Conservation (phyloP, 192 early-diverging fungal species). For the Backusella liffmaniae region DNA sequence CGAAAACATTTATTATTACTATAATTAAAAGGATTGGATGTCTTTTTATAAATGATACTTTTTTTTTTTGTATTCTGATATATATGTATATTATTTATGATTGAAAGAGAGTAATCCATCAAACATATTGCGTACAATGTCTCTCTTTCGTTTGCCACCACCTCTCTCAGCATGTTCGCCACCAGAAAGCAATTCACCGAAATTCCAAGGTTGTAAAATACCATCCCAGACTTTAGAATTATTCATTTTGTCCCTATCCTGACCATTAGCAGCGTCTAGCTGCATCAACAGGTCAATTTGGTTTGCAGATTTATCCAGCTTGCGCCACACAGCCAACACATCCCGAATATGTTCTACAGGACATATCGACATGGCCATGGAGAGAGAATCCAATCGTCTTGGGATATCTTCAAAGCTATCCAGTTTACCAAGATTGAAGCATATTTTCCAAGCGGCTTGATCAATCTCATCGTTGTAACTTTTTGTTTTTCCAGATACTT, state of each 20-base stretch:
- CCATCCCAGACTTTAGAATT: constrained; percentile 12
- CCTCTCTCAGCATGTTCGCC: constrained; percentile 6
- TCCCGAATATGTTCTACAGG: constrained; percentile 44
- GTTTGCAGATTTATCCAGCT: constrained; percentile 33
- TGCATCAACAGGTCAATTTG: constrained; percentile 1
- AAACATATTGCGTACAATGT: constrained; percentile 41
- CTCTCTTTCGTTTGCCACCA: constrained; percentile 34
- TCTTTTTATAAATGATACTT: not conserved
- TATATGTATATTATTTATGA: not conserved
- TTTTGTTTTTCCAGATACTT: not conserved
- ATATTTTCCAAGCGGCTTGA: constrained; percentile 39
- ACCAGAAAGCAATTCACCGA: constrained; percentile 20
- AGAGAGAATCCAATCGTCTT: constrained; percentile 49
- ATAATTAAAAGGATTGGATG: not conserved
- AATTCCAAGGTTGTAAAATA: constrained; percentile 22
- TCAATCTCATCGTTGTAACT: constrained; percentile 20
- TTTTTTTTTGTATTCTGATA: not conserved
- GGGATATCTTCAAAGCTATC: constrained; percentile 41
- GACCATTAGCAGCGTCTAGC: not conserved
- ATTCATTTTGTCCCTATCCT: constrained; percentile 4
- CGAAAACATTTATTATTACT: not conserved
- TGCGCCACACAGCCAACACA: constrained; percentile 42
- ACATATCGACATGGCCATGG: constrained; percentile 54
- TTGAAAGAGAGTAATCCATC: constrained; percentile 37
- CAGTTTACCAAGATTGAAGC: constrained; percentile 44